phyloP scores from a whole-genome alignment of 768 basidiomycete genomes.

The Naganishia friedmannii region DNA sequence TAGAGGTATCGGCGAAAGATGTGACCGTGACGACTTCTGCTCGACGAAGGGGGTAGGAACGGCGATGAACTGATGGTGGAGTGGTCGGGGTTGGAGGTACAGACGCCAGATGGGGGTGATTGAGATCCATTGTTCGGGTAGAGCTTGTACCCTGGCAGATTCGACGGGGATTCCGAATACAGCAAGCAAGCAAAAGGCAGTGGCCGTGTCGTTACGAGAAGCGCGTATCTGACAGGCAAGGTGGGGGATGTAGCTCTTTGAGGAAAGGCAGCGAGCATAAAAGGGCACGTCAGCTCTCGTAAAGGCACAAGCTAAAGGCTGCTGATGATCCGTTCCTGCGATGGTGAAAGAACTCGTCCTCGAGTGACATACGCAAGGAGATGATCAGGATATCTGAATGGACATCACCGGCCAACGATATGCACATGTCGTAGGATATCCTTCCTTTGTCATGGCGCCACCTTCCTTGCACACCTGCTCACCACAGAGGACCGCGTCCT shows the following conservation, averaged over 20 bases:
- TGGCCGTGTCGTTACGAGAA: not conserved
- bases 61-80: not conserved
- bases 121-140: not conserved
- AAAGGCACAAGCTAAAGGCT: not conserved
- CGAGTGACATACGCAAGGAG: not conserved
- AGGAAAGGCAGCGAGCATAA: not conserved
- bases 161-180: too few relatives aligned
- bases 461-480: too few relatives aligned
- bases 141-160: not conserved
- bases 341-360: too few relatives aligned
- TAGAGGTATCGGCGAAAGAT: conserved; percentile 15
- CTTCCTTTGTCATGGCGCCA: not conserved
- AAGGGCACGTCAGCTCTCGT: not conserved
- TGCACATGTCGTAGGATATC: not conserved
- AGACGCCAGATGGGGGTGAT: not conserved
- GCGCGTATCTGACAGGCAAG: not conserved
- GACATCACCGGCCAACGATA: not conserved
- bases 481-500: too few relatives aligned
- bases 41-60: not conserved
- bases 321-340: too few relatives aligned
- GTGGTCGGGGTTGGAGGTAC: not conserved
- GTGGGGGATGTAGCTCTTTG: not conserved
- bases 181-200: too few relatives aligned
- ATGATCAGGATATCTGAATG: not conserved
- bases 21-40: conserved; percentile 21